These are phyloP conservation scores for Butyriboletus loyo DNA, from an alignment of 768 basidiomycete genomes.

Conservation along the genomic window DNA sequence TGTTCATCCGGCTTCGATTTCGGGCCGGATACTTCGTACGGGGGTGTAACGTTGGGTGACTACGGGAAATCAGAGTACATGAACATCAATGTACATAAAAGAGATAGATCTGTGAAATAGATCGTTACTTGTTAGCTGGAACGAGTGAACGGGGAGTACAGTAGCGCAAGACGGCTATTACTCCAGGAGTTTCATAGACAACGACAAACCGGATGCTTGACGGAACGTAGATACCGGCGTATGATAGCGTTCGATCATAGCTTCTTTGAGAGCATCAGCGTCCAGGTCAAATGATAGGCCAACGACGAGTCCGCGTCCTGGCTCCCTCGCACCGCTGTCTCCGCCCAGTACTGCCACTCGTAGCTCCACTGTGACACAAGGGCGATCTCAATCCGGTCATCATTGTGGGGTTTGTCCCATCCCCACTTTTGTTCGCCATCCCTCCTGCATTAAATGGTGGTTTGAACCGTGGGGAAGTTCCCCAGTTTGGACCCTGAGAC, in stretches of 20 bases:
- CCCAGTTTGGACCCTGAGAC: conserved; percentile 19
- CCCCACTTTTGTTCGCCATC: not conserved
- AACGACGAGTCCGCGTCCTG: conserved; percentile 29
- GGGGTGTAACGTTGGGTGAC: not conserved
- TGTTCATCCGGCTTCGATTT: not conserved
- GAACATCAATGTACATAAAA: not conserved
- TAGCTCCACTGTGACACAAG: not conserved
- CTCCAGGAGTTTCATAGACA: not conserved
- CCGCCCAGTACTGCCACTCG: not conserved
- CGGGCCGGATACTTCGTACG: not conserved
- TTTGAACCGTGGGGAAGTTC: conserved; percentile 24
- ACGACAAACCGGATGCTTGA: not conserved
- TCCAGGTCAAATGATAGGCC: conserved; percentile 32
- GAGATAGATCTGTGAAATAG: conserved; percentile 4
- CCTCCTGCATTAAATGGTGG: conserved; percentile 21
- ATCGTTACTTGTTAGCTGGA: not conserved
- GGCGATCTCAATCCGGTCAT: not conserved
- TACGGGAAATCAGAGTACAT: not conserved
- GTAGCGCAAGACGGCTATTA: not conserved
- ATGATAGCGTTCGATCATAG: conserved; percentile 21
- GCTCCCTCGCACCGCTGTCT: not conserved
- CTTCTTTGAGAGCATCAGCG: conserved; percentile 27
- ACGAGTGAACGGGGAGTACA: not conserved
- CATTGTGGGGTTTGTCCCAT: not conserved
- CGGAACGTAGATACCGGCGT: not conserved